These are phyloP conservation scores for Jatropha podagrica DNA, from an alignment of 441 rosid genomes.

Conservation along the genomic window DNA sequence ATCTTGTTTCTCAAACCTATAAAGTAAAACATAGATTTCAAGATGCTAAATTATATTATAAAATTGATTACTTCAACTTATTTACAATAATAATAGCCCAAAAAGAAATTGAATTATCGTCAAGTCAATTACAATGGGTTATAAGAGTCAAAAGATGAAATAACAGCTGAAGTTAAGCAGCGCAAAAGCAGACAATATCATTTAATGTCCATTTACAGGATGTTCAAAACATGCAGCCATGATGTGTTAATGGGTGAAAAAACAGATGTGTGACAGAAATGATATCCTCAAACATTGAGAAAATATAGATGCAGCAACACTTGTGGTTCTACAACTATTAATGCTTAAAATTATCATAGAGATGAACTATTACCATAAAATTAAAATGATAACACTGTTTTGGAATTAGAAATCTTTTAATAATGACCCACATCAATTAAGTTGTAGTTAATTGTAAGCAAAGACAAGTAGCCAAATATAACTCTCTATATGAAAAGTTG, in stretches of 20 bases:
- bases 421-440: not conserved
- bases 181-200: not conserved
- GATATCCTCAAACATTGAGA: not conserved
- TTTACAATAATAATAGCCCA: slow-evolving; percentile 4
- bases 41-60: slow-evolving; percentile 8
- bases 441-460: not conserved
- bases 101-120: not conserved
- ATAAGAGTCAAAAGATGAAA: not conserved
- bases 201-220: not conserved
- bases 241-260: not conserved
- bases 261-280: not conserved
- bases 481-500: not conserved
- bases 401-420: not conserved
- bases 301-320: not conserved
- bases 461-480: not conserved
- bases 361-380: not conserved
- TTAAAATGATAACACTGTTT: not conserved
- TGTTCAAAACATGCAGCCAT: not conserved
- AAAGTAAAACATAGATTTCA: slow-evolving; percentile 15
- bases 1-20: slow-evolving; percentile 95
- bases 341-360: not conserved
- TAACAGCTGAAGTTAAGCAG: not conserved
- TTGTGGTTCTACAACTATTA: not conserved
- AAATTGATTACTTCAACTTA: not conserved
- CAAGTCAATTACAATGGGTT: not conserved